A percentile compares a stretch with the other conserved stretches of the same genome.
phyloP scores from a whole-genome alignment of 2,329 filamentous ascomycete genomes.

The Cryphonectria carpinicola region DNA sequence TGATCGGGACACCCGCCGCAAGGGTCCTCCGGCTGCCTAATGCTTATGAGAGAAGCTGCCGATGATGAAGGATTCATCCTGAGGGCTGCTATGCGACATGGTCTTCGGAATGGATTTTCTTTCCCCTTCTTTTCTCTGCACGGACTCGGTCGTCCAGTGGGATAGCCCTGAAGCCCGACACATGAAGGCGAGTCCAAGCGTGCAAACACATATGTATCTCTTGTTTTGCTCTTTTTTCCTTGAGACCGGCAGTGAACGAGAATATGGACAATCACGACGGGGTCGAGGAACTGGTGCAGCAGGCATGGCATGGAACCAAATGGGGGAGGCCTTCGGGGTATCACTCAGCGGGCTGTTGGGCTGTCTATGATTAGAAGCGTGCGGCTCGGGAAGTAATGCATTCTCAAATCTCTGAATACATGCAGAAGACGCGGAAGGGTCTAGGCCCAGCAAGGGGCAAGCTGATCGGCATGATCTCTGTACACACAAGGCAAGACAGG shows the following conservation, averaged over 20 bases:
- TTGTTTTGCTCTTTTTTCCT: conserved; percentile 10
- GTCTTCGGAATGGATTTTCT: background rate
- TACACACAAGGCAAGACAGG: conserved; percentile 14
- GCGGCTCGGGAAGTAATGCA: conserved; percentile 11
- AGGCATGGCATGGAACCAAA: conserved; percentile 17
- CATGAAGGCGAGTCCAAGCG: background rate
- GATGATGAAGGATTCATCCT: conserved; percentile 1
- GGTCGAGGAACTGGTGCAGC: conserved; percentile 12
- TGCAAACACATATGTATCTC: conserved; percentile 12
- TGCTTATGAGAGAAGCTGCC: background rate
- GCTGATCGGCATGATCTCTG: background rate
- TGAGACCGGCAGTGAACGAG: conserved; percentile 6
- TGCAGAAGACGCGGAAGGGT: conserved; percentile 18
- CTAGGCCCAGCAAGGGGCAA: conserved; percentile 23
- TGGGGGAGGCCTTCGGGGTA: conserved; percentile 4
- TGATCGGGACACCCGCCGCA: conserved; percentile 28
- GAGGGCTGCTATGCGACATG: background rate
- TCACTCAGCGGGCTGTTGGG: conserved; percentile 5
- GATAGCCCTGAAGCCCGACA: background rate
- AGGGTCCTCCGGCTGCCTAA: conserved; percentile 12
- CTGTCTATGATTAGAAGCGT: conserved; percentile 13
- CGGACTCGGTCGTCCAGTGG: background rate
- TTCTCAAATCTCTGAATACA: conserved; percentile 19
- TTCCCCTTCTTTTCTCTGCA: background rate
- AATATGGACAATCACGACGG: conserved; percentile 18